phyloP scores from a whole-genome alignment of 176 grass and related monocot genomes.

The Oryza coarctata region DNA sequence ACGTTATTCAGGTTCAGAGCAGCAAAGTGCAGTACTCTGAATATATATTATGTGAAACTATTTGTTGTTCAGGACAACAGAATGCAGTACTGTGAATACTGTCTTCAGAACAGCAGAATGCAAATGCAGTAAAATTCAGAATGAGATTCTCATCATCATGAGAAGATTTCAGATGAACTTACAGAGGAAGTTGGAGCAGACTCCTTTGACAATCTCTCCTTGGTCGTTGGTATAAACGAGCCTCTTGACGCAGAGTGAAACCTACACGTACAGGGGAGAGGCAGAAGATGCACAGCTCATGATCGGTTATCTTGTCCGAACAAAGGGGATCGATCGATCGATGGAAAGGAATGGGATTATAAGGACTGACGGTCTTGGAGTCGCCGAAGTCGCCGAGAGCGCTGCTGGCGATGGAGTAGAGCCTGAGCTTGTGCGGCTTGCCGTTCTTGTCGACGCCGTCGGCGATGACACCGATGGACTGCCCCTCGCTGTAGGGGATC shows the following conservation, averaged over 20 bases:
- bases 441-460: constrained; percentile 87
- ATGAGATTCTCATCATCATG: background rate
- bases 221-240: constrained; percentile 93
- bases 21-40: background rate
- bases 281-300: too few species aligned
- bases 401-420: constrained; percentile 97
- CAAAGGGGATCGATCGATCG: too few species aligned
- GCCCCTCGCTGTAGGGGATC: constrained; percentile 86
- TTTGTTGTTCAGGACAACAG: background rate
- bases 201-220: constrained; percentile 88
- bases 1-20: background rate
- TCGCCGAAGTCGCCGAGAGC: constrained; percentile 89
- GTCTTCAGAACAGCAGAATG: background rate
- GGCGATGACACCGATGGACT: constrained; percentile 81
- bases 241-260: constrained; percentile 91
- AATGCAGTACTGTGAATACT: background rate
- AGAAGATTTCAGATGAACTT: background rate
- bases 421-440: constrained; percentile 92
- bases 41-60: background rate
- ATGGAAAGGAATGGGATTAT: too few species aligned
- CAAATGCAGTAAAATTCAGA: background rate
- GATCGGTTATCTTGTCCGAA: background rate
- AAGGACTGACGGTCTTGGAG: constrained; percentile 65
- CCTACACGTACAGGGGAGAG: constrained; percentile 35
- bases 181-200: constrained; percentile 97